These are phyloP conservation scores for Datisca glomerata DNA, from an alignment of 306 rosid species.

Conservation along the genomic window DNA sequence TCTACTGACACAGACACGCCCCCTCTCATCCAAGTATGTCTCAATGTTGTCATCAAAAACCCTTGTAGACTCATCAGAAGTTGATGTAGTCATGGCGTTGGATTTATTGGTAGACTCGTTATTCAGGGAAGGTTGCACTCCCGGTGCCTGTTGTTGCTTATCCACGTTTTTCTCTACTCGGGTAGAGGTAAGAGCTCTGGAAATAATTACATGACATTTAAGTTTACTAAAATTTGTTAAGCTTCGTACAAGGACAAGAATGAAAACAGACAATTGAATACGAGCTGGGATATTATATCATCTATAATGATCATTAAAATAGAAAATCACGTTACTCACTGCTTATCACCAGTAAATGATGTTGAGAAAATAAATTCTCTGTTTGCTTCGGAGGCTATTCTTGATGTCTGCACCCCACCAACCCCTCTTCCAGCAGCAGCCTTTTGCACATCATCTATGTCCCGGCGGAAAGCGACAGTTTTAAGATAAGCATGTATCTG, in stretches of 20 bases:
- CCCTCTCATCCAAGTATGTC: constrained; percentile 78
- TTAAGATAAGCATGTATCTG: constrained; percentile 93
- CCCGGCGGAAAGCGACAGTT: constrained; percentile 95
- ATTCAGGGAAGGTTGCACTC: constrained; percentile 20
- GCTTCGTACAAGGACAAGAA: constrained; percentile 1
- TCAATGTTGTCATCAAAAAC: constrained; percentile 58
- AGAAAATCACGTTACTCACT: constrained; percentile 37
- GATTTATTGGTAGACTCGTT: constrained; percentile 25
- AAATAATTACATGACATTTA: constrained; percentile 10
- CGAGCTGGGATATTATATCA: constrained; percentile 3
- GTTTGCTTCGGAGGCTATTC: constrained; percentile 89
- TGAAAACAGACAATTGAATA: constrained; percentile 8
- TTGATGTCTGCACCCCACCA: constrained; percentile 77
- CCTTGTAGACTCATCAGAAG: constrained; percentile 20
- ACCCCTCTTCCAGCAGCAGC: constrained; percentile 72
- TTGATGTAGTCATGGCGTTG: constrained; percentile 24
- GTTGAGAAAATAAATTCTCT: constrained; percentile 88
- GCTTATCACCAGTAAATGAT: constrained; percentile 83
- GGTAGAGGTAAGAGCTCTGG: constrained; percentile 57
- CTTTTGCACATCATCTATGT: constrained; percentile 86
- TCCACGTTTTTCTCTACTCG: constrained; percentile 35
- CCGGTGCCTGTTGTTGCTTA: constrained; percentile 22
- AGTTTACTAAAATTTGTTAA: constrained; percentile 1
- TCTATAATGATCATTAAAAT: constrained; percentile 7
- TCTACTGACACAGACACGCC: constrained; percentile 72